These are phyloP conservation scores for Lentinula novae-zelandiae DNA, from an alignment of 1,284 basidiomycete genomes.

Conservation along the genomic window DNA sequence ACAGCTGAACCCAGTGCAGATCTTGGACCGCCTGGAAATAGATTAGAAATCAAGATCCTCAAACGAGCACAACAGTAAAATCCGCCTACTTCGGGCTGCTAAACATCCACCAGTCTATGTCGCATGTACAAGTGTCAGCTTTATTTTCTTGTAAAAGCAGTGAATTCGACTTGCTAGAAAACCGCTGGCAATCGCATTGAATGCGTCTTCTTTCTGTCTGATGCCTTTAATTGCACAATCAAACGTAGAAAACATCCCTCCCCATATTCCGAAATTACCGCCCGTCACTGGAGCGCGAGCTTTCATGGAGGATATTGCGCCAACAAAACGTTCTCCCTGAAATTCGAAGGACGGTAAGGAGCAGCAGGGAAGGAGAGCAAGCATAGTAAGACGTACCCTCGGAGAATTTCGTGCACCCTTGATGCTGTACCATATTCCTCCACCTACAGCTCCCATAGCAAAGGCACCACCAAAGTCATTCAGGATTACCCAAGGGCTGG, in stretches of 20 bases:
- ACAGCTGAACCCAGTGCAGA: slow-evolving; percentile 89
- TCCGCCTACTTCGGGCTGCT: slow-evolving; percentile 81
- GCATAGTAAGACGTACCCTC: slow-evolving; percentile 47
- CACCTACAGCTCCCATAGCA: slow-evolving; percentile 93
- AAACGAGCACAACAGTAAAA: slow-evolving; percentile 3
- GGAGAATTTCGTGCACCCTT: slow-evolving; percentile 98
- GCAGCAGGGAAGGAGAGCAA: not conserved
- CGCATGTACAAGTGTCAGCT: not conserved
- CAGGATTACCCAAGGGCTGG: slow-evolving; percentile 96
- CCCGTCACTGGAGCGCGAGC: slow-evolving; percentile 97
- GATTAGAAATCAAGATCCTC: not conserved
- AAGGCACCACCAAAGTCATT: slow-evolving; percentile 98
- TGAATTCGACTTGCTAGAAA: slow-evolving; percentile 17
- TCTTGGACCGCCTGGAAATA: slow-evolving; percentile 77
- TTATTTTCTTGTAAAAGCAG: not conserved
- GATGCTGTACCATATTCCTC: slow-evolving; percentile 98
- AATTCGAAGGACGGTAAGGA: slow-evolving; percentile 9
- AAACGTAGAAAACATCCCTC: slow-evolving; percentile 85
- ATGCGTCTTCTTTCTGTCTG: slow-evolving; percentile 98
- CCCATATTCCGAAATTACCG: slow-evolving; percentile 98
- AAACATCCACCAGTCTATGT: slow-evolving; percentile 84
- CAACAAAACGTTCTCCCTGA: slow-evolving; percentile 90
- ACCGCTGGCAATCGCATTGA: slow-evolving; percentile 80
- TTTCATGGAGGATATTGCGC: slow-evolving; percentile 96
- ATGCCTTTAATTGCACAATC: slow-evolving; percentile 87